A percentile compares a stretch with the other conserved stretches of the same genome.
phyloP scores from a whole-genome alignment of 2,329 filamentous ascomycete species.

The Harringtonia lauricola region DNA sequence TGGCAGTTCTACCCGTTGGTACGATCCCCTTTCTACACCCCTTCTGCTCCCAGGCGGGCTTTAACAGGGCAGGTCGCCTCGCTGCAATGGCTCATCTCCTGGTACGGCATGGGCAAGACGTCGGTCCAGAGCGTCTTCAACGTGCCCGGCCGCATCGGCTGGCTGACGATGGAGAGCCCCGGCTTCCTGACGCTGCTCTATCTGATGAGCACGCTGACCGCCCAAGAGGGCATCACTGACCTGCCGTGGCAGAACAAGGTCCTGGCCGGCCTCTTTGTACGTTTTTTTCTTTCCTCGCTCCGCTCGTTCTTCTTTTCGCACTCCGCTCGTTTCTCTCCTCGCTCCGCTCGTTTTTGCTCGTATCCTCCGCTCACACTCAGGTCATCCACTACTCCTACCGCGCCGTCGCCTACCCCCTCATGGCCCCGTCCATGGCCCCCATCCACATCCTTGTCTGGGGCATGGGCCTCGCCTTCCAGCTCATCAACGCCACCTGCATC shows the following conservation, averaged over 20 bases:
- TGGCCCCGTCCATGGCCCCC: slow-evolving; percentile 88
- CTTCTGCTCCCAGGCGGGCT: too few species aligned
- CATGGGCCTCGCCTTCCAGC: slow-evolving; percentile 60
- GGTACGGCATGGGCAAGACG: slow-evolving; percentile 90
- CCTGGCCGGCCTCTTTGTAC: slow-evolving; percentile 55
- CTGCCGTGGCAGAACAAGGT: slow-evolving; percentile 71
- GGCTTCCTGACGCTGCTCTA: slow-evolving; percentile 72
- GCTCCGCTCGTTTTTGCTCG: too few species aligned
- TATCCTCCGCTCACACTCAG: slow-evolving; percentile 22
- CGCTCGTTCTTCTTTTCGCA: too few species aligned
- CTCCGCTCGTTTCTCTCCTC: background rate
- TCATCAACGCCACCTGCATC: slow-evolving; percentile 67
- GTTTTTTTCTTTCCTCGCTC: slow-evolving; percentile 20
- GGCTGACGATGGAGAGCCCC: slow-evolving; percentile 79
- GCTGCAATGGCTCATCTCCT: slow-evolving; percentile 65
- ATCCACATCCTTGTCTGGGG: slow-evolving; percentile 61
- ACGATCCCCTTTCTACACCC: slow-evolving; percentile 12
- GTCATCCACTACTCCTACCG: slow-evolving; percentile 86
- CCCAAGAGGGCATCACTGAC: slow-evolving; percentile 40
- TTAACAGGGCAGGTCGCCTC: slow-evolving; percentile 47
- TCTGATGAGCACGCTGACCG: slow-evolving; percentile 59
- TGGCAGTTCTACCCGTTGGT: slow-evolving; percentile 48
- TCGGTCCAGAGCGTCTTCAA: slow-evolving; percentile 66
- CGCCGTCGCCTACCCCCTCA: slow-evolving; percentile 68
- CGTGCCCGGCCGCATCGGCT: slow-evolving; percentile 77